A percentile compares a stretch with the other conserved stretches of the same genome.
Conservation (phyloP, 78 protist genomes). For the Monosiga brevicollis region DNA sequence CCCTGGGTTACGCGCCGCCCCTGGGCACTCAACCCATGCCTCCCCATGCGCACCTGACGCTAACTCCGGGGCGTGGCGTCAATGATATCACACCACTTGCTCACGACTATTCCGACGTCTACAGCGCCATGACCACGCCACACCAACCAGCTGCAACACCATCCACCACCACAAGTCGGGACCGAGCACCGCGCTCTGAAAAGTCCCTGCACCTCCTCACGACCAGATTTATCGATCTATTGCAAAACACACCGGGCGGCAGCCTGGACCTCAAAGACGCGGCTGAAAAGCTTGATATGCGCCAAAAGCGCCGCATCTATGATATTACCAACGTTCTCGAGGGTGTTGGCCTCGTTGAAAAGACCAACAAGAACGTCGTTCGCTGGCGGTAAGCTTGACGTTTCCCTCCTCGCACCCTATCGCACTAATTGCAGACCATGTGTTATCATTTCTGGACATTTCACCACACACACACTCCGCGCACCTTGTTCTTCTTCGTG, state of each 20-base stretch:
- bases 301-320: slow-evolving; percentile 83
- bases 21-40: background rate
- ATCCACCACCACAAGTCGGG: background rate
- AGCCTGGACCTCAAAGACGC: slow-evolving; percentile 59
- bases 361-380: slow-evolving; percentile 67
- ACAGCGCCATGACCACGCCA: background rate
- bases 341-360: slow-evolving; percentile 84
- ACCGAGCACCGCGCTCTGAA: background rate
- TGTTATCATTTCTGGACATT: too few relatives aligned
- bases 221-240: background rate
- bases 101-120: background rate
- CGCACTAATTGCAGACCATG: too few relatives aligned
- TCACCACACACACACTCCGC: too few relatives aligned
- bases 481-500: too few relatives aligned
- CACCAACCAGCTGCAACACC: background rate
- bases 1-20: background rate
- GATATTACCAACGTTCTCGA: slow-evolving; percentile 92
- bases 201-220: background rate
- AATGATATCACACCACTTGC: too few relatives aligned
- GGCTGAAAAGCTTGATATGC: slow-evolving; percentile 37
- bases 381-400: background rate
- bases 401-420: too few relatives aligned
- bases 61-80: too few relatives aligned
- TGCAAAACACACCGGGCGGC: background rate
- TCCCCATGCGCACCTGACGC: too few relatives aligned